Evolutionary conservation across 2,329 filamentous ascomycete genomes (phyloP).

Genomic region (Alternaria solani): DNA sequence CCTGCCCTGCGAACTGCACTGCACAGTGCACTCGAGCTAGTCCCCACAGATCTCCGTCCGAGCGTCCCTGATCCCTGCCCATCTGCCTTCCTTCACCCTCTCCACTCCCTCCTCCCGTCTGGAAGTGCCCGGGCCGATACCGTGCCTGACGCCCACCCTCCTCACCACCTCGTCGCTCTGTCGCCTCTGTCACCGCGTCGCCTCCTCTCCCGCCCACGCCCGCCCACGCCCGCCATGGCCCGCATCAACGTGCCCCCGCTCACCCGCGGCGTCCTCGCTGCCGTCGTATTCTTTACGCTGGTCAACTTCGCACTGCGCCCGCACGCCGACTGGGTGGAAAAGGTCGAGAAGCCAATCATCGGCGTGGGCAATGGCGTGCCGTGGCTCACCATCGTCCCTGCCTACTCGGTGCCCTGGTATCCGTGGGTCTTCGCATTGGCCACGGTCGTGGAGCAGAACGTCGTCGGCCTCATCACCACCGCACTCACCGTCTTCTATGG

Average conservation of each 20-base stretch:
- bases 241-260: slow-evolving; percentile 93
- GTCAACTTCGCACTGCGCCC: slow-evolving; percentile 79
- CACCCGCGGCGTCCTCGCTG: slow-evolving; percentile 81
- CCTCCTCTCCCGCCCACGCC: neutral
- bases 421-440: slow-evolving; percentile 92
- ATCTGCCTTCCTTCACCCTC: neutral
- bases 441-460: slow-evolving; percentile 89
- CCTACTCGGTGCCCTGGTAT: slow-evolving; percentile 77
- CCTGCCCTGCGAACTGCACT: slow-evolving; percentile 1
- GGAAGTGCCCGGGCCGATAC: slow-evolving; percentile 3
- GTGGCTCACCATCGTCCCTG: slow-evolving; percentile 87
- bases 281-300: slow-evolving; percentile 78
- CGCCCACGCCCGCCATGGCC: slow-evolving; percentile 63
- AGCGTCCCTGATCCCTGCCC: slow-evolving; percentile 12
- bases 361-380: slow-evolving; percentile 73
- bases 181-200: neutral
- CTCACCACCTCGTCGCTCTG: neutral
- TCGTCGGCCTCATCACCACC: slow-evolving; percentile 83
- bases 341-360: slow-evolving; percentile 54
- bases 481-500: slow-evolving; percentile 86
- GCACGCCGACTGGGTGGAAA: slow-evolving; percentile 53
- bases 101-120: neutral
- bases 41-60: slow-evolving; percentile 16
- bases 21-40: neutral
- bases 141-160: neutral